A percentile compares a stretch with the other conserved stretches of the same genome.
Evolutionary conservation across 441 rosid species (phyloP).

Genomic region (Omphalea diandra): DNA sequence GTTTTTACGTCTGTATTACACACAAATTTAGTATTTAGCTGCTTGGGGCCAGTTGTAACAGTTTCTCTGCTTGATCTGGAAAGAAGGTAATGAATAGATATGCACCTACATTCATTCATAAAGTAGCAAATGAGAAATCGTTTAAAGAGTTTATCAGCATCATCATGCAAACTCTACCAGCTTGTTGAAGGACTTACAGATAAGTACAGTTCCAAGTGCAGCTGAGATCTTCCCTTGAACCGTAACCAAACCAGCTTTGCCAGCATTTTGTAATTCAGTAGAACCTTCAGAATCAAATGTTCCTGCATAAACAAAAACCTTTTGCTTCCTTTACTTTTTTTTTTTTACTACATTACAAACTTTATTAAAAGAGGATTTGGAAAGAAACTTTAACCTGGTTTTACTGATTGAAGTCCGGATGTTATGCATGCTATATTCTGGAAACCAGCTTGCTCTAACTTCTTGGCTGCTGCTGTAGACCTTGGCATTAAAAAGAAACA

Average conservation of each 20-base stretch:
- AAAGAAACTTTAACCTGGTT: slow-evolving; percentile 56
- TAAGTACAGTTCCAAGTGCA: slow-evolving; percentile 87
- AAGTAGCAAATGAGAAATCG: neutral
- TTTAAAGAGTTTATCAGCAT: neutral
- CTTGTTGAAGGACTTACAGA: slow-evolving; percentile 67
- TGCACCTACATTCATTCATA: slow-evolving; percentile 57
- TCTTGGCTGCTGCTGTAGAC: slow-evolving; percentile 81
- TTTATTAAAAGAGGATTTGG: neutral
- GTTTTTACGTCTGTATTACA: neutral
- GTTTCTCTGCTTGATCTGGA: slow-evolving; percentile 93
- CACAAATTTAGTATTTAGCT: slow-evolving; percentile 34
- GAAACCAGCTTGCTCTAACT: slow-evolving; percentile 77
- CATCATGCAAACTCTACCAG: neutral
- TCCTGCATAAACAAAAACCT: slow-evolving; percentile 39
- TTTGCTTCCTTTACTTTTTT: neutral
- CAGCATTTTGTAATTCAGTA: slow-evolving; percentile 74
- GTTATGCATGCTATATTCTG: slow-evolving; percentile 73
- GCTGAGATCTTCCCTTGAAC: slow-evolving; percentile 95
- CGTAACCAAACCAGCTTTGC: slow-evolving; percentile 89
- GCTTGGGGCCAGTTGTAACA: slow-evolving; percentile 47
- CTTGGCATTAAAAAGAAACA: slow-evolving; percentile 37
- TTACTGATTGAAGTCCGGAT: slow-evolving; percentile 82
- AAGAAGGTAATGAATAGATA: slow-evolving; percentile 75
- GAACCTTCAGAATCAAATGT: slow-evolving; percentile 73
- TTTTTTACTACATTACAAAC: neutral